Evolutionary conservation across 1,284 basidiomycete species (phyloP), one percentile per base, ranked within the genome.

Genomic region (Ceratobasidium theobromae): DNA sequence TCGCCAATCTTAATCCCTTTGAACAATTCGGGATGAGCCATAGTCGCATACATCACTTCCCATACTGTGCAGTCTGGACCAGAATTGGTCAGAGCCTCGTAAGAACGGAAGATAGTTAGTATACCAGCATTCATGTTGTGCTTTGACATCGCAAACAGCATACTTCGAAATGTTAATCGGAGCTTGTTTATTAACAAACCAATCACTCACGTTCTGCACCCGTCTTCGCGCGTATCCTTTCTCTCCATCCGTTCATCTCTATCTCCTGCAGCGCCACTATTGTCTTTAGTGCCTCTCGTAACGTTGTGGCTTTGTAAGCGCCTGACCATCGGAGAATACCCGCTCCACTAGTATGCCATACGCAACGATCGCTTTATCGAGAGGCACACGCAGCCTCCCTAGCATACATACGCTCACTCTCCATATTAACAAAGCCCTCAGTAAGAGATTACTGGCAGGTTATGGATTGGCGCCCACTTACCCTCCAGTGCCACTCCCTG

Each of bases 1-100:
- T 49, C 48, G 4, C 33, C 62, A n/a, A 65, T 52, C 3, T 43
- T 18, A 11, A 53, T 18, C 25, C 23, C 16, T 16, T 52, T 25
- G 62, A 65, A 65, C 11, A 52, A 30, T n/a, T 27, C n/a, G 1
- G 46, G 62, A 41, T 38, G 27, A 4, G 62, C 33, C 35, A 49
- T 52, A 16, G 51, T 65, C n/a, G 62, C 62, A 18, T 21, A 41
- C 11, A 52, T 14, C 1, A 35, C 49, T 12, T 65, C 51, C 32
- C 32, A 52, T 14, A 65, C 41, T 25, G n/a, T 38, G 62, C 40
- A 58, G 38, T 58, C 14, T 11, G 21, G 40, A 8, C 21, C 35
- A n/a, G 18, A 21, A 9, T 23, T 4, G 27, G 38, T 32, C 1
- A 11, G 6, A n/a, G 23, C 41, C 6, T 27, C 14, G 16, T 58